Percentiles rank a stretch among this genome's conserved stretches.
Conservation (phyloP, 1,284 basidiomycete genomes). For the Ustilago lituana region DNA sequence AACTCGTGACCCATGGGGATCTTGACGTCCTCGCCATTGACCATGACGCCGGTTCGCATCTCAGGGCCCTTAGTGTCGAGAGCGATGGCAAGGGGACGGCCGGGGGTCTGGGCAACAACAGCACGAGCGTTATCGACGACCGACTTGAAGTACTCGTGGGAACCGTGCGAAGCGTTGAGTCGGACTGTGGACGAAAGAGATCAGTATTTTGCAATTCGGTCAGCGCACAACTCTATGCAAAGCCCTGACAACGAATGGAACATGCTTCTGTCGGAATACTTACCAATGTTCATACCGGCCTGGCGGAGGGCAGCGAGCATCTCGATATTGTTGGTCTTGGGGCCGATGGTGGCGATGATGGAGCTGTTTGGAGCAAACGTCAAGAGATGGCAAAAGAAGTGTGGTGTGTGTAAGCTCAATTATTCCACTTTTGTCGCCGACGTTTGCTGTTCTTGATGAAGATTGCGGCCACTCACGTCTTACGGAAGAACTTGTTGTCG, state of each 20-base stretch:
- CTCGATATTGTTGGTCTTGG: slow-evolving; percentile 65
- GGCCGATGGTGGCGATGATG: slow-evolving; percentile 66
- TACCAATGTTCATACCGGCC: slow-evolving; percentile 65
- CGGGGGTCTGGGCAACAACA: slow-evolving; percentile 67
- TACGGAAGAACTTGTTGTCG: slow-evolving; percentile 65
- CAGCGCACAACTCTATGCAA: too few relatives aligned
- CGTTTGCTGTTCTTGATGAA: too few relatives aligned
- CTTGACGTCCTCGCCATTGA: slow-evolving; percentile 82
- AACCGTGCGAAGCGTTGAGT: slow-evolving; percentile 66
- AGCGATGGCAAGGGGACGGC: slow-evolving; percentile 95
- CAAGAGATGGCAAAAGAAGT: too few relatives aligned
- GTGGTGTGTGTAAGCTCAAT: too few relatives aligned
- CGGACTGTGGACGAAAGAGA: slow-evolving; percentile 37
- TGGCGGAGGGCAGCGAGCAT: slow-evolving; percentile 63
- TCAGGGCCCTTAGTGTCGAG: slow-evolving; percentile 99
- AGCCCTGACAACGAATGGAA: slow-evolving; percentile 12
- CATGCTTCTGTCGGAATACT: neutral
- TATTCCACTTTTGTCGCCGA: too few relatives aligned
- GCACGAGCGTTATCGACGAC: slow-evolving; percentile 65
- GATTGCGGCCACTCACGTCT: slow-evolving; percentile 66
- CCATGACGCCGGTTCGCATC: slow-evolving; percentile 96
- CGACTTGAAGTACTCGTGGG: slow-evolving; percentile 65
- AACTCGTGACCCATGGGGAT: slow-evolving; percentile 94
- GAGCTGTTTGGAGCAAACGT: slow-evolving; percentile 39
- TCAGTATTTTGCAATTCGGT: too few relatives aligned